These are phyloP conservation scores for Pelargonium cotyledonis DNA, from an alignment of 441 rosid genomes.

Conservation along the genomic window DNA sequence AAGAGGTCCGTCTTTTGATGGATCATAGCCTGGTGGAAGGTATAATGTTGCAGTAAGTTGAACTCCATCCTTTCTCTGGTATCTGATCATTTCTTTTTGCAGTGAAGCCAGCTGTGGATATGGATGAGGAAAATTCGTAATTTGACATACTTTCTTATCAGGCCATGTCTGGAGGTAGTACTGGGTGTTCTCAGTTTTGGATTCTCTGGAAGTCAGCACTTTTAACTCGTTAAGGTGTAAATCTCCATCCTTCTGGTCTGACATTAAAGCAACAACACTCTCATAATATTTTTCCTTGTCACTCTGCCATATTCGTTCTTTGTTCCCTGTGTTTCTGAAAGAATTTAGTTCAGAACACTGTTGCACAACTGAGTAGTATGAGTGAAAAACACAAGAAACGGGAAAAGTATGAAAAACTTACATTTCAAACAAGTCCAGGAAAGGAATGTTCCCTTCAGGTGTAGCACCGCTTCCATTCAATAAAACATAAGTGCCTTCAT, in stretches of 20 bases:
- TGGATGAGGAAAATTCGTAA: conserved; percentile 88
- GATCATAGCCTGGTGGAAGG: conserved; percentile 87
- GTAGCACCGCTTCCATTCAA: conserved; percentile 95
- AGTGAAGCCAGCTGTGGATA: conserved; percentile 89
- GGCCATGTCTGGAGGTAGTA: conserved; percentile 81
- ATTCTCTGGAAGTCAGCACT: conserved; percentile 78
- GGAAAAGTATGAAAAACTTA: conserved; percentile 33
- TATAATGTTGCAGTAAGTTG: conserved; percentile 92
- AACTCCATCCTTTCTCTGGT: conserved; percentile 91
- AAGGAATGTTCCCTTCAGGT: conserved; percentile 91
- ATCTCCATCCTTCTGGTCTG: conserved; percentile 78
- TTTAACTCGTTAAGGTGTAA: conserved; percentile 60
- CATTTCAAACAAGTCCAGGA: conserved; percentile 94
- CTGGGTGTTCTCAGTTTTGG: conserved; percentile 90
- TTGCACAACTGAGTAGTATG: conserved; percentile 9
- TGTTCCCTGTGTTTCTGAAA: conserved; percentile 75
- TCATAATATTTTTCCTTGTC: conserved; percentile 87
- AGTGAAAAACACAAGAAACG: background rate
- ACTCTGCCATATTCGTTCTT: conserved; percentile 97
- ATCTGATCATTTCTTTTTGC: conserved; percentile 94
- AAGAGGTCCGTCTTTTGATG: conserved; percentile 82
- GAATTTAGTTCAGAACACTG: conserved; percentile 28
- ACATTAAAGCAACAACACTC: conserved; percentile 85
- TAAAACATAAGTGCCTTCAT: conserved; percentile 53
- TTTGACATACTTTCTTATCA: conserved; percentile 63